Base-by-base conservation (phyloP, 306 rosid genomes). In the Rosa multiflora region DNA sequence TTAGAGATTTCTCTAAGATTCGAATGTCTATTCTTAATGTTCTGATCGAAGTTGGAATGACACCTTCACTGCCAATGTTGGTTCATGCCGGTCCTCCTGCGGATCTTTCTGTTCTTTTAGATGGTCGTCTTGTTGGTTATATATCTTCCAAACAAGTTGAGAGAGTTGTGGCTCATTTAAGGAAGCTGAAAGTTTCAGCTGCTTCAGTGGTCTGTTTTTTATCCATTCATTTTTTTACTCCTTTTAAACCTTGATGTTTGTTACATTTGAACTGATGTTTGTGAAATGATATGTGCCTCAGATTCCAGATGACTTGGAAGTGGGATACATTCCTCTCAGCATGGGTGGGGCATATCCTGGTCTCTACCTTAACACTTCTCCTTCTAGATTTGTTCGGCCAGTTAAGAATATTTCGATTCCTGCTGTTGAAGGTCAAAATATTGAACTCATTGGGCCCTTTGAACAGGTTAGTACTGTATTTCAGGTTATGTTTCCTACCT, bases 331-430 rank as follows among this genome's bases (percentile, higher is more conserved):
- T 83, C 99, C 99, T 43, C 80, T 95, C 88, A 95, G 98, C 82
- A 77, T 88, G 77, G 90, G 93, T 51, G 97, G 99, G 75, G 89
- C 98, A 70, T 95, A 91, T 89, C 99, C 99, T 73, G 99, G 98
- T 84, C 86, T 95, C 51, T 95, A 85, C 80, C 90, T 95, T 62
- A 91, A 39, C 86, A 89, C 98, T 8, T 83, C 89, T 67, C 92
- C 99, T 49, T 82, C 94, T 58, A 85, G 99, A 86, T 92, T 95
- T 82, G 87, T 95, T 77, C 92, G 99, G 82, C 99, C 99, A 10
- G 94, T 92, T 61, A 90, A 82, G 80, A 95, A 95, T 83, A 77
- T 90, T 87, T 89, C 92, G 72, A 78, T 85, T 79, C 88, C 88
- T 80, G 77, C 83, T 4, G 67, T 83, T 68, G 93, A 88, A 77